Evolutionary conservation across 345 rosid genomes (phyloP), one percentile per base, ranked within the genome.

Genomic region (Psidium friedrichsthalianum): DNA sequence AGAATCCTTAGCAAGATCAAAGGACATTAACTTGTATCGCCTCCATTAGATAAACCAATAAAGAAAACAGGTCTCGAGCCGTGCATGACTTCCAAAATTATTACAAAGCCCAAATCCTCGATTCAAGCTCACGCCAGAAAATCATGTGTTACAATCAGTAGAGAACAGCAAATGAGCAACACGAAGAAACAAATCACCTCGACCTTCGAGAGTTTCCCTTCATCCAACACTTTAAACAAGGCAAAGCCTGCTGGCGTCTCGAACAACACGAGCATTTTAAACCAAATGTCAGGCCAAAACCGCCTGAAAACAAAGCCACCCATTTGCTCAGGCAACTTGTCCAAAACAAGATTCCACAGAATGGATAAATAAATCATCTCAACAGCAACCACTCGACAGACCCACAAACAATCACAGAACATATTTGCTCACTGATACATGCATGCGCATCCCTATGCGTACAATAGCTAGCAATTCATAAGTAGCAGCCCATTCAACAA

Each of bases 231-330:
- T 87, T 94, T 94, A 69, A 95, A 94, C 42, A 94, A 93, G 82
- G 93, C 95, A 83, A 92, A 94, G 54, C 98, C 96, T 58, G 94
- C 98, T 0, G 95, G 95, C 12, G 98, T 94, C 89, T 93, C 95
- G 52, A 95, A 93, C 83, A 95, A 74, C 51, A 94, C 94, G 40
- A 91, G 87, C 98, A 94, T 95, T 85, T 54, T 32, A 22, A 82
- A 32, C 58, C 59, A 1, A 54, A 47, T 32, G 58, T 21, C 84
- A 40, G 59, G 55, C 29, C 29, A 21, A 82, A 53, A 14, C 61
- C 49, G 32, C 84, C 59, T 82, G 56, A 53, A 82, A 40, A 32
- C 40, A 52, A 54, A 82, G 16, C 56, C 84, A 82, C 10, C 1
- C 21, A 32, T 22, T 20, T 40, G 61, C 84, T 82, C 84, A 82